Evolutionary conservation across 495 filamentous ascomycete species (phyloP), one percentile per base, ranked within the genome.

Genomic region (Acidomyces sp.): DNA sequence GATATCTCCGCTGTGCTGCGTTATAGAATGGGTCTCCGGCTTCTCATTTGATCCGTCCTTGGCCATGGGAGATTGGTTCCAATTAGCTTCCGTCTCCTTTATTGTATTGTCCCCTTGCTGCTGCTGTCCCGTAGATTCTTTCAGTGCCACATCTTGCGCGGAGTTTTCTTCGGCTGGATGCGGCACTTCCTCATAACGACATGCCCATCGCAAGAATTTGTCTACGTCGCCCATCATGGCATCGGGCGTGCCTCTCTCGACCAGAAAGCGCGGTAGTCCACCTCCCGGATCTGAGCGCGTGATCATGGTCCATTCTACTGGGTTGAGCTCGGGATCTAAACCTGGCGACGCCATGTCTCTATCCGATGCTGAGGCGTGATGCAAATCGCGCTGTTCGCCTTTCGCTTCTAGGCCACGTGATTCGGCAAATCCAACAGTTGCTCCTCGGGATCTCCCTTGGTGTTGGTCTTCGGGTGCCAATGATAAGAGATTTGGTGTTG

Each of bases 271-370:
- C 0, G 88, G 88, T 6, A 95, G 87, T 39, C 73, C 90, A 23
- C 88, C 90, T 17, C 90, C 88, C 0, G 88, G 88, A 49, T 95
- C 85, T 57, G 80, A 86, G n/a, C 88, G 67, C 1, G 88, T 94
- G 17, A 95, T 74, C 90, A 95, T 94, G 25, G 93, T 75, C 88
- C 88, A 96, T 58, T 95, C 88, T 11, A 95, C 75, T 0, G 80
- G 79, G 39, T 75, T 80, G 23, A 60, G 54, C 34, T 73, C 72
- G 20, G 68, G 56, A 6, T 72, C 67, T n/a, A n/a, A n/a, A n/a
- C n/a, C n/a, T 21, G 70, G 69, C 12, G 59, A 51, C 4, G 65
- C 59, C 15, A 55, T 54, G 2, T 66, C 61, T 15, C 60, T 62
- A 9, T 43, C 48, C 1, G 39, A 45, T n/a, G n/a, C n/a, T n/a